Conservation (phyloP, 345 rosid genomes). For the Salix brachista region DNA sequence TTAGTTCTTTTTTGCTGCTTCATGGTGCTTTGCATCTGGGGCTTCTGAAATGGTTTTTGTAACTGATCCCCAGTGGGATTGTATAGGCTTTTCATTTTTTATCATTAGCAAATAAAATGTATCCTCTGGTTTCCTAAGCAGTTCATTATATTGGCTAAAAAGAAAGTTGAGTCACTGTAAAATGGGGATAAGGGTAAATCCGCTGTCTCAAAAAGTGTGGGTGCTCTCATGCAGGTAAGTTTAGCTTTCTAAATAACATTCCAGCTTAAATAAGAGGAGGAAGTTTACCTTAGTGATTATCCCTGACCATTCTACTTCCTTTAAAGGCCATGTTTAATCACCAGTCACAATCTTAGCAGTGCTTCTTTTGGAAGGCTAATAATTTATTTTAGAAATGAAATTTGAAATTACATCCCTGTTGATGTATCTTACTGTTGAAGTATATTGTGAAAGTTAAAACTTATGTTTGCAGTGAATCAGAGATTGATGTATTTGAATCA, state of each 20-base stretch:
- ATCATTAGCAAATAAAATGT: neutral
- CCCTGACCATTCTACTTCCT: neutral
- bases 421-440: neutral
- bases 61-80: neutral
- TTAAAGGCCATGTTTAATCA: neutral
- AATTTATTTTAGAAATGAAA: neutral
- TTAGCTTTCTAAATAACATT: neutral
- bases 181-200: neutral
- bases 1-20: neutral
- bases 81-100: neutral
- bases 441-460: neutral
- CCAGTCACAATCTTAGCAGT: neutral
- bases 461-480: constrained; percentile 60
- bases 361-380: neutral
- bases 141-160: neutral
- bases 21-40: neutral
- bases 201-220: neutral
- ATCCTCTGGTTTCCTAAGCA: neutral
- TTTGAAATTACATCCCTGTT: neutral
- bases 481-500: constrained; percentile 86
- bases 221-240: neutral
- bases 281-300: neutral
- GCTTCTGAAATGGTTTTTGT: neutral
- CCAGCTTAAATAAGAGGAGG: neutral
- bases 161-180: neutral